phyloP scores from a whole-genome alignment of 2,329 filamentous ascomycete genomes.

The Penicillium sp. region DNA sequence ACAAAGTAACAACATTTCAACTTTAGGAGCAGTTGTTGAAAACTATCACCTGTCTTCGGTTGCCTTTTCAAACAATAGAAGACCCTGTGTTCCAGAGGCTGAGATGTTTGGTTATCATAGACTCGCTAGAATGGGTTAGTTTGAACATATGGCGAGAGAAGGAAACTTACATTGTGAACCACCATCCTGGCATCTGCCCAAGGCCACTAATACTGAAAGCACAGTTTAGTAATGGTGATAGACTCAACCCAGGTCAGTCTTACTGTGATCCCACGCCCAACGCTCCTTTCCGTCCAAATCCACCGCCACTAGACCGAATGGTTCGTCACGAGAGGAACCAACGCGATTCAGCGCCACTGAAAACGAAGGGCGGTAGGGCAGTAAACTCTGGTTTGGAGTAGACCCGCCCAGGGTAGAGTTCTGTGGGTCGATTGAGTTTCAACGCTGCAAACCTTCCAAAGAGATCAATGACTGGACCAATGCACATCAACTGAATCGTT shows the following conservation, averaged over 20 bases:
- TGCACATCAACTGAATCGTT: constrained; percentile 61
- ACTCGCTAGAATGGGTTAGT: constrained; percentile 43
- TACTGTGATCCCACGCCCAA: constrained; percentile 61
- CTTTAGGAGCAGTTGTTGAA: too few relatives aligned
- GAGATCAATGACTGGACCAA: constrained; percentile 68
- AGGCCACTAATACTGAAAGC: constrained; percentile 59
- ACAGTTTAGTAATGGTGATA: not conserved
- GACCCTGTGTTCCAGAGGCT: too few relatives aligned
- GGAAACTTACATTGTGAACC: constrained; percentile 57
- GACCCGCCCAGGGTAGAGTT: constrained; percentile 64
- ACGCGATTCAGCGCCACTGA: constrained; percentile 65
- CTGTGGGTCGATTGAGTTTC: constrained; percentile 64
- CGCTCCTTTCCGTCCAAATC: constrained; percentile 67
- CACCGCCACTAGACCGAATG: constrained; percentile 67
- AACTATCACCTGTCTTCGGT: too few relatives aligned
- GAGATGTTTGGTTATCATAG: constrained; percentile 61
- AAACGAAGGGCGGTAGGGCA: constrained; percentile 64
- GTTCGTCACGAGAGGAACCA: constrained; percentile 70
- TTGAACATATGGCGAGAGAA: not conserved
- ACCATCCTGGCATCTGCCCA: constrained; percentile 70
- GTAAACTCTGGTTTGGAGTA: constrained; percentile 69
- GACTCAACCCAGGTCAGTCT: not conserved
- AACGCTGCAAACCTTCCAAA: constrained; percentile 68
- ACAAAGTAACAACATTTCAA: too few relatives aligned
- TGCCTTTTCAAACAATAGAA: too few relatives aligned